Percentiles rank a stretch among this genome's conserved stretches.
Evolutionary conservation across 1,284 basidiomycete genomes (phyloP).

Genomic region (Heliocybe sulcata): DNA sequence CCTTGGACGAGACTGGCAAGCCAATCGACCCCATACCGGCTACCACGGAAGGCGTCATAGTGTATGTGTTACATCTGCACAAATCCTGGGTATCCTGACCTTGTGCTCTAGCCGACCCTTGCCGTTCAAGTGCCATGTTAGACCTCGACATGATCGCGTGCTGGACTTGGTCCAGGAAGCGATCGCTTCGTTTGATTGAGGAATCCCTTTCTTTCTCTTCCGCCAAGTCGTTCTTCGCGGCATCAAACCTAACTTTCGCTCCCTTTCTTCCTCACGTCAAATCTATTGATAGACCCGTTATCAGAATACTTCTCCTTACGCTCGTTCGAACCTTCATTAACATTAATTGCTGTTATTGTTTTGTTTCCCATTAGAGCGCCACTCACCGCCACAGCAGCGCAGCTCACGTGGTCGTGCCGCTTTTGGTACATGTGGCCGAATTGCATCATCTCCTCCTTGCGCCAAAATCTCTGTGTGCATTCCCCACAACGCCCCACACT

Average conservation of each 20-base stretch:
- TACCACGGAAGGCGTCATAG: not conserved
- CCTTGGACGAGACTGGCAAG: not conserved
- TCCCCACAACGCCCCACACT: not conserved
- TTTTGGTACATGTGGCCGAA: not conserved
- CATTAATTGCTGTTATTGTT: no score
- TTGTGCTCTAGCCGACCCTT: not conserved
- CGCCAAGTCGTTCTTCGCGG: no score
- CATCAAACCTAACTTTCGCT: not conserved
- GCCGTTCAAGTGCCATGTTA: not conserved
- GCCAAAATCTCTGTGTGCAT: not conserved
- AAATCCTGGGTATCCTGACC: not conserved
- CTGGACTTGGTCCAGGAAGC: not conserved
- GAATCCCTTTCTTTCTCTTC: no score
- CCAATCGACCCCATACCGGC: not conserved
- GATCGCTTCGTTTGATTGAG: not conserved
- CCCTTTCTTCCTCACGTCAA: not conserved
- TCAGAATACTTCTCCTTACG: not conserved
- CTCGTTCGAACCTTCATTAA: no score
- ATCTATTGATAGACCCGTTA: not conserved
- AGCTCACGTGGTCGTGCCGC: no score
- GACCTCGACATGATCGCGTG: not conserved
- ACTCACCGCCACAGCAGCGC: no score
- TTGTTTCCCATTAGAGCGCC: no score
- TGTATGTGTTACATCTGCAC: not conserved
- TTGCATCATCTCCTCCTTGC: not conserved